Evolutionary conservation across 164 flowering plant genomes (phyloP), one percentile per base, ranked within the genome.

Genomic region (Stephania yunnanensis): DNA sequence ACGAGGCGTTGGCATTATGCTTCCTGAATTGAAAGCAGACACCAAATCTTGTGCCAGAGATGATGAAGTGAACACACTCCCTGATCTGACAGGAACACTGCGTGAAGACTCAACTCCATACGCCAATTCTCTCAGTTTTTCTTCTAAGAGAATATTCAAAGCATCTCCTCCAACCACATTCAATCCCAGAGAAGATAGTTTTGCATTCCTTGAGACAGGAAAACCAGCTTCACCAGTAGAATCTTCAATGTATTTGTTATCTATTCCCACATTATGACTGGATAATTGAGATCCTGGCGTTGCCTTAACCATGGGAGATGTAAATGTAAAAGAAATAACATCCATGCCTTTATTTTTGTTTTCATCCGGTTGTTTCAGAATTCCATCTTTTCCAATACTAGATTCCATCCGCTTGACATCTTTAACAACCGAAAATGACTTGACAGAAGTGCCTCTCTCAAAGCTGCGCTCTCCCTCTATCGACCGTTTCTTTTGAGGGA

Each of bases 311-410:
- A 93, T 77, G 58, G 99, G 99, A 50, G 97, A 86, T 52, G 89
- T 92, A 78, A 95, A 93, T 48, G 99, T 92, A 81, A 95, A 95
- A 19, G 99, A 95, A 81, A 95, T 87, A 80, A 94, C 92, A 83
- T 93, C 98, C 77, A 80, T 86, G 72, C 92, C 88, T 50, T 83
- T 90, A 70, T 80, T 88, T 81, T 80, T 82, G 83, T 82, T 79
- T 63, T 90, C 88, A 72, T 86, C 88, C 63, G 74, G 80, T 87
- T 81, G 81, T 52, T 73, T 71, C 20, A 72, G 75, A 46, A 79
- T 75, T 46, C 76, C 75, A 31, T 84, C 85, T 55, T 19, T 63
- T 5, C 52, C 73, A n/a, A 73, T 20, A 71, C 75, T 79, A 53
- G 86, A 70, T 61, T 77, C 80, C 44, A 72, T 68, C 44, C 82